Evolutionary conservation across 1,139 yeast species (phyloP), one percentile per base, ranked within the genome.

Genomic region (Diutina pseudorugosa): DNA sequence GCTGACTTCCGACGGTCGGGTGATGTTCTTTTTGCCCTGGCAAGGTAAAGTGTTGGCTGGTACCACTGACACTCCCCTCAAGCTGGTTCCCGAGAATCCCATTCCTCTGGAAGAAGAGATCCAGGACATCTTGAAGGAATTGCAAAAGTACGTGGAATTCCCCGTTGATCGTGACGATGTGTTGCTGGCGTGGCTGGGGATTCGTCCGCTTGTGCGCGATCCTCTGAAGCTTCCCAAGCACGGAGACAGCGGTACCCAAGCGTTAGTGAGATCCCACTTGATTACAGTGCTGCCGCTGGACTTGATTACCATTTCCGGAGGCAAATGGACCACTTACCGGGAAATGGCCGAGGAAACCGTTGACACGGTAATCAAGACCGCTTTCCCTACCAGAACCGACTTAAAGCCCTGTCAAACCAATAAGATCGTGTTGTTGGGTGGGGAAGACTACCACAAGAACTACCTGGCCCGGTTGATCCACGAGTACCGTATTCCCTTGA

Each of bases 271-370:
- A 72, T 86, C 89, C 60, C 98, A 91, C 69, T 75, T 91, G 64
- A 78, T 91, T 56, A 78, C 85, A 61, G 77, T 81, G 49, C 80
- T 95, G 21, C 80, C 76, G 55, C 75, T 85, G 52, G 94, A 93
- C 23, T 77, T 91, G 60, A 76, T 91, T 52, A 91, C 98, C 51
- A 86, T 91, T 61, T 85, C 96, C 30, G 98, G 98, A 63, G 98
- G 98, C 68, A 91, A 91, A 71, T 91, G 98, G 98, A 91, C 98
- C 54, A 91, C 98, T 45, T 91, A 90, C 73, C 80, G 98, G 72
- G 96, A 89, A 72, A 91, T 91, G 98, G 96, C 98, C 41, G 83
- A 90, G 71, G 96, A 91, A 72, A 88, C 96, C 51, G 84, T 91
- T 52, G 85, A 88, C 67, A 82, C 81, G 59, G 80, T 88, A 55